phyloP scores from a whole-genome alignment of 305 asterid species.

The Lippia alba region DNA sequence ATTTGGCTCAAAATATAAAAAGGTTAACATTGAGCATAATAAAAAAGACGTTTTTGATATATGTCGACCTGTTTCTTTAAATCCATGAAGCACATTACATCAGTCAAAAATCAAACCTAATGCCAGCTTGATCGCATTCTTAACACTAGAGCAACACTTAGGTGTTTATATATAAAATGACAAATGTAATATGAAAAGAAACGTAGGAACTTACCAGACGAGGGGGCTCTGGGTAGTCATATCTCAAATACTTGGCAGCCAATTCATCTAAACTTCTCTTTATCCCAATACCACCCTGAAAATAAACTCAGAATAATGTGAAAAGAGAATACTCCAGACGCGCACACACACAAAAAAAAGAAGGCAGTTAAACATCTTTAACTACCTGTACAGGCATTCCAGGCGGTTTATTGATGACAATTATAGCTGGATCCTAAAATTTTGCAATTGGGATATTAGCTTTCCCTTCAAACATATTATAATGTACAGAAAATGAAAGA shows the following conservation, averaged over 20 bases:
- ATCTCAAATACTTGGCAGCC: constrained; percentile 85
- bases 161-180: background rate
- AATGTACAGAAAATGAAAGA: constrained; percentile 13
- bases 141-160: background rate
- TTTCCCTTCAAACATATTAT: constrained; percentile 22
- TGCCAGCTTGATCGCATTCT: constrained; percentile 10
- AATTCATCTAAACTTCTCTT: constrained; percentile 83
- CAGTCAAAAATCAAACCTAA: constrained; percentile 19
- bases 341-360: no score
- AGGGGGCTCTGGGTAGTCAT: constrained; percentile 70
- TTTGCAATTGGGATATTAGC: constrained; percentile 27
- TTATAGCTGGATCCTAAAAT: constrained; percentile 71
- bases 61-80: constrained; percentile 5
- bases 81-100: background rate
- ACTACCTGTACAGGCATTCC: constrained; percentile 96
- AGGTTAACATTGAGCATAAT: background rate
- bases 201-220: constrained; percentile 73
- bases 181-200: constrained; percentile 9
- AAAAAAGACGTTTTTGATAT: constrained; percentile 10
- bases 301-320: constrained; percentile 26
- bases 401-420: constrained; percentile 88
- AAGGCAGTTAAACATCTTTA: background rate
- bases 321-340: constrained; percentile 15
- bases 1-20: background rate
- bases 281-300: constrained; percentile 91